Evolutionary conservation across 805 yeast species (phyloP), one percentile per base, ranked within the genome.

Genomic region (Starmera quercuum): DNA sequence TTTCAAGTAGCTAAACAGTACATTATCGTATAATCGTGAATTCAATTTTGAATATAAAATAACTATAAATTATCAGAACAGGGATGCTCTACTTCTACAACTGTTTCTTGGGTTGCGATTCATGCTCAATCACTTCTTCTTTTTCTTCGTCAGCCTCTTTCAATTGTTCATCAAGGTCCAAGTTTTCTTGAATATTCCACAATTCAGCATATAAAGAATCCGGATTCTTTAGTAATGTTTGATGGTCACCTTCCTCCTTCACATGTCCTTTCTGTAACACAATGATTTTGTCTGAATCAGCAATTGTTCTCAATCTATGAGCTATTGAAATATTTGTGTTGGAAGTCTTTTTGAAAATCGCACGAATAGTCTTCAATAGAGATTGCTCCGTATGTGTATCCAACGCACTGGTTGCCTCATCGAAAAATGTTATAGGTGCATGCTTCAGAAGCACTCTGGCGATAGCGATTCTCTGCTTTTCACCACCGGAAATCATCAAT

Each of bases 401-500:
- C 30, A 92, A 66, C 0, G 98, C 97, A 31, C 95, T 81, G 0
- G 98, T 85, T 3, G 98, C 97, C 53, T 92, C 98, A 53, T 92
- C 98, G 46, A 92, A 88, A 56, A 92, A 90, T 36, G 94, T 83
- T 31, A 92, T 85, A 19, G 92, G 90, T 0, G 97, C 76, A 42
- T 75, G 69, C 57, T 92, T 92, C 45, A 92, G 61, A 29, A 92
- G 58, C n/a, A 92, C 73, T 42, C 98, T 70, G 1, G 97, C 92
- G 44, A 92, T 86, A 0, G 98, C 97, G 28, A 92, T 65, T 41
- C 98, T 66, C 59, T 92, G 98, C 55, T 92, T 88, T 56, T 92
- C 98, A 40, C 98, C 98, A n/a, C 98, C 98, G 18, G 96, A 86
- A 30, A 92, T 88, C 98, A 92, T 92, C 71, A 92, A 71, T n/a